Base-by-base conservation (phyloP, 768 basidiomycete genomes). In the Rhodotorula kratochvilovae region DNA sequence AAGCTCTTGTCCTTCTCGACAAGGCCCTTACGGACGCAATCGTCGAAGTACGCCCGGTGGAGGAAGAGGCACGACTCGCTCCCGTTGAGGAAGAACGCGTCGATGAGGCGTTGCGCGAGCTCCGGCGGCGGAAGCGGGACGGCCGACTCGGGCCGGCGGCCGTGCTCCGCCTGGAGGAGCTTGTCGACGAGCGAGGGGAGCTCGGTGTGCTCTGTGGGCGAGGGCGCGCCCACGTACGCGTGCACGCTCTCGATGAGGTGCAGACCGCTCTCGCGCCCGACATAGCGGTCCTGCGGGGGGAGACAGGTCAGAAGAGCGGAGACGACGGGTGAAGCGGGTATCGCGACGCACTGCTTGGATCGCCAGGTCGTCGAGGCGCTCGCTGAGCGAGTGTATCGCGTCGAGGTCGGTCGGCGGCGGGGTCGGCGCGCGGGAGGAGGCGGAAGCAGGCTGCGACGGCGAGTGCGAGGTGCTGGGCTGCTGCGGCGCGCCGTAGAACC, bases 41-140 rank as follows among this genome's bases (percentile, higher is more conserved):
- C 81, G 50, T 87, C 84, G 73, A 93, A 91, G 10, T 85, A 85
- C 0, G 86, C 87, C 7, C 87, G 84, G 75, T 92, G 91, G 10
- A 95, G 82, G 7, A 93, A 82, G 2, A 91, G 90, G 0, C 85
- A 76, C 64, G 84, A 81, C 4, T 5, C 2, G n/a, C 83, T 89
- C 68, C 84, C 65, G 45, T 84, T 72, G 1, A 71, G 68, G 77
- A 93, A 95, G 76, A 88, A 92, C 35, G 86, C 80, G 46, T 87
- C 84, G 48, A 90, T 80, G 50, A 93, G 83, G 0, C 74, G 55
- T 15, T 70, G 54, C 23, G 85, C 81, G 56, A 92, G 84, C 68
- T 88, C 87, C 25, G 80, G 76, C 0, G 89, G 85, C 50, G 91
- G 92, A 59, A 89, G 87, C 4, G 77, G 66, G 35, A 78, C 73